These are phyloP conservation scores for Osmanthus fragrans DNA, from an alignment of 257 asterid species.

Conservation along the genomic window DNA sequence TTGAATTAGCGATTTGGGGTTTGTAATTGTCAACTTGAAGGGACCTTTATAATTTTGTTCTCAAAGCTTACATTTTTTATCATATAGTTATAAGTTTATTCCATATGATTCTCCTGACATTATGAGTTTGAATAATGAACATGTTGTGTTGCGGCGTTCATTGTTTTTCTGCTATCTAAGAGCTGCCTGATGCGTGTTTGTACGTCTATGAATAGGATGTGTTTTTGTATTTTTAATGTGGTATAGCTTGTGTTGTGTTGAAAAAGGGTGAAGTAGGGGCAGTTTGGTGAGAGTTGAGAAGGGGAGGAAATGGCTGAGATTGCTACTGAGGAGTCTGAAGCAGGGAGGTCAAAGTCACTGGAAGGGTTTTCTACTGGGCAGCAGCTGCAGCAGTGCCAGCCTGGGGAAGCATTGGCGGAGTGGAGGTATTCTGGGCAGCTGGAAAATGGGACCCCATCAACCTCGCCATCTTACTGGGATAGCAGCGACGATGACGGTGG, in stretches of 20 bases:
- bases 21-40: background rate
- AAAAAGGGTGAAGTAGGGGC: constrained; percentile 48
- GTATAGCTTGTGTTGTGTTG: constrained; percentile 13
- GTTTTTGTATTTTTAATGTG: background rate
- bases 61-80: too few relatives aligned
- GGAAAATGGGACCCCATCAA: constrained; percentile 72
- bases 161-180: too few relatives aligned
- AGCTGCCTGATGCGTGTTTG: too few relatives aligned
- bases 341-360: constrained; percentile 42
- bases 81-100: background rate
- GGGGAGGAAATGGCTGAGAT: constrained; percentile 61
- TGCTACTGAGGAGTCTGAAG: constrained; percentile 47
- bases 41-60: background rate
- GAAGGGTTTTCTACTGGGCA: constrained; percentile 55
- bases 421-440: constrained; percentile 80
- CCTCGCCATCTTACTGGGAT: constrained; percentile 86
- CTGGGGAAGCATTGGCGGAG: constrained; percentile 72
- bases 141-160: background rate
- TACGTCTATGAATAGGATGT: background rate
- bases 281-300: constrained; percentile 54
- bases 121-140: background rate
- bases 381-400: constrained; percentile 48
- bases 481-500: constrained; percentile 66
- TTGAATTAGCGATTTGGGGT: background rate
- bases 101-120: too few relatives aligned